Percentiles rank a stretch among this genome's conserved stretches.
Evolutionary conservation across 768 basidiomycete genomes (phyloP).

Genomic region (Podaxis mareebaensis): DNA sequence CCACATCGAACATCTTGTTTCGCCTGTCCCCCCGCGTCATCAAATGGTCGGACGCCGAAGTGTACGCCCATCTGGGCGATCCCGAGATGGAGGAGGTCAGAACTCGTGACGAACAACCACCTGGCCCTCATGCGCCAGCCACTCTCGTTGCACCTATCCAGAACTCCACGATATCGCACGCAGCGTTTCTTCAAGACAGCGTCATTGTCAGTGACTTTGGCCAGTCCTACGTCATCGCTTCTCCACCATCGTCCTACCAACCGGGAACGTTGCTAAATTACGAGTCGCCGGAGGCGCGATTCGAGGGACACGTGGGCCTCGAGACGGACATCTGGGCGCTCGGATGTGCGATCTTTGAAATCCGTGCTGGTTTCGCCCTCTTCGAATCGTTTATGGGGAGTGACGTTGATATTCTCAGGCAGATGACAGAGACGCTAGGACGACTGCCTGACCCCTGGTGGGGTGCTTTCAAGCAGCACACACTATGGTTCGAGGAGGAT

Average conservation of each 20-base stretch:
- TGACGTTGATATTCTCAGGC: not conserved
- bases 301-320: slow-evolving; percentile 28
- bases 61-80: slow-evolving; percentile 31
- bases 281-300: slow-evolving; percentile 36
- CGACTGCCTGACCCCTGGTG: not conserved
- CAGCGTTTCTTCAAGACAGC: slow-evolving; percentile 28
- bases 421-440: slow-evolving; percentile 39
- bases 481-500: slow-evolving; percentile 35
- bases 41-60: slow-evolving; percentile 33
- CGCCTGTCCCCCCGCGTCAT: slow-evolving; percentile 24
- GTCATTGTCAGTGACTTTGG: slow-evolving; percentile 38
- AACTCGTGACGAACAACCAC: slow-evolving; percentile 21
- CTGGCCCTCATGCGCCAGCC: slow-evolving; percentile 30
- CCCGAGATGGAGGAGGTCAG: slow-evolving; percentile 25
- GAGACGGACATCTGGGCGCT: slow-evolving; percentile 41
- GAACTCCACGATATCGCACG: slow-evolving; percentile 21
- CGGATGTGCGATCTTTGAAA: slow-evolving; percentile 43
- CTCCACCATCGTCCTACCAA: slow-evolving; percentile 29
- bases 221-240: slow-evolving; percentile 30
- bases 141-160: slow-evolving; percentile 31
- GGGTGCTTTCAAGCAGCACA: not conserved
- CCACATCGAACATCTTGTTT: slow-evolving; percentile 40
- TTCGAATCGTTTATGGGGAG: slow-evolving; percentile 37
- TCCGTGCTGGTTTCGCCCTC: slow-evolving; percentile 40
- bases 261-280: slow-evolving; percentile 33